Percentiles rank a stretch among this genome's conserved stretches.
phyloP scores from a whole-genome alignment of 495 filamentous ascomycete species.

The Trichoderma virens region DNA sequence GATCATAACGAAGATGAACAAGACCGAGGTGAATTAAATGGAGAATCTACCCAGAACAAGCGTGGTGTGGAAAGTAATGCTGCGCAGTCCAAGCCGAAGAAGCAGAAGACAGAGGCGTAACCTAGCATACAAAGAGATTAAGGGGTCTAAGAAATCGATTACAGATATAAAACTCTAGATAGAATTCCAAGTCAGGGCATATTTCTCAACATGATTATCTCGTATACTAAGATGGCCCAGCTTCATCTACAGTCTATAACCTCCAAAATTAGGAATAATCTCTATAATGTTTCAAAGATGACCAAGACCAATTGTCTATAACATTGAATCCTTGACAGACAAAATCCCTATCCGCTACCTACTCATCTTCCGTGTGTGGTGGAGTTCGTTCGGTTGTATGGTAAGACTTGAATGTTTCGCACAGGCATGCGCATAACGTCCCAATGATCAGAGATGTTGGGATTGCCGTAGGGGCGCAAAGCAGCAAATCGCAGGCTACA shows the following conservation, averaged over 20 bases:
- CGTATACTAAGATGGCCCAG: neutral
- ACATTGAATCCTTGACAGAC: neutral
- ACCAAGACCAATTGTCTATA: neutral
- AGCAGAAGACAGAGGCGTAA: neutral
- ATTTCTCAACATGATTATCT: neutral
- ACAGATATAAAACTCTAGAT: too few species aligned
- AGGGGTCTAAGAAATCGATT: too few species aligned
- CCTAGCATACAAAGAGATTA: neutral
- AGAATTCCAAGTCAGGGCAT: neutral
- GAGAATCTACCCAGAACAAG: neutral
- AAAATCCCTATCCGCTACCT: neutral
- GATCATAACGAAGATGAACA: slow-evolving; percentile 20
- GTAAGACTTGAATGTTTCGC: slow-evolving; percentile 4
- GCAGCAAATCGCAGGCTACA: slow-evolving; percentile 22
- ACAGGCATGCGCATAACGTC: slow-evolving; percentile 13
- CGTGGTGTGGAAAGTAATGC: neutral
- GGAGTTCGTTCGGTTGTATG: neutral
- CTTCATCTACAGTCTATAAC: neutral
- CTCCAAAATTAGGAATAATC: neutral
- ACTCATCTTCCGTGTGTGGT: neutral
- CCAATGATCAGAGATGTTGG: slow-evolving; percentile 22
- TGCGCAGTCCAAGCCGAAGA: slow-evolving; percentile 2
- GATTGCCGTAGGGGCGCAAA: slow-evolving; percentile 21
- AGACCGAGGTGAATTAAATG: neutral
- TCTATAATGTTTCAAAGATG: neutral